Percentiles rank a stretch among this genome's conserved stretches.
These are phyloP conservation scores for Cornus controversa DNA, from an alignment of 148 eudicot genomes.

Conservation along the genomic window DNA sequence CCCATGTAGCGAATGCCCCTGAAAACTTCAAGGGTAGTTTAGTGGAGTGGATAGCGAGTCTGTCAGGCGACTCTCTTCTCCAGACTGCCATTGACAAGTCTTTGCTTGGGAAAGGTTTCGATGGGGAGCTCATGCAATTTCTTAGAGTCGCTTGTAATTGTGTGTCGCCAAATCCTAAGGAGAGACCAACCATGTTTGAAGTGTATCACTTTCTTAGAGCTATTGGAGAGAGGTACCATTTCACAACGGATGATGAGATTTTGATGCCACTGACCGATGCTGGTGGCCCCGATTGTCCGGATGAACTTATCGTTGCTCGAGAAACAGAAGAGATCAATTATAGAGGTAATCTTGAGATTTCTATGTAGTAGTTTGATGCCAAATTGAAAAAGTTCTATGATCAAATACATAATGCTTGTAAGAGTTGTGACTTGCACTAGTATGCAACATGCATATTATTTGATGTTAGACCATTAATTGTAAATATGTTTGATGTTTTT, in stretches of 20 bases:
- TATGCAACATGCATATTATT: too few relatives aligned
- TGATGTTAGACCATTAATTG: too few relatives aligned
- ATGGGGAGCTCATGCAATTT: slow-evolving; percentile 40
- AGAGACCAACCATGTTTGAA: slow-evolving; percentile 58
- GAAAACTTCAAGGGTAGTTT: slow-evolving; percentile 53
- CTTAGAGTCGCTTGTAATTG: slow-evolving; percentile 41
- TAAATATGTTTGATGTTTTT: too few relatives aligned
- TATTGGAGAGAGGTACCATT: slow-evolving; percentile 45
- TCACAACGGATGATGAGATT: slow-evolving; percentile 44
- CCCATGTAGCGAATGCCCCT: slow-evolving; percentile 32
- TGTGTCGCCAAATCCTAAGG: slow-evolving; percentile 34
- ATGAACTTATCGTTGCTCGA: slow-evolving; percentile 47
- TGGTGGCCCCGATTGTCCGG: slow-evolving; percentile 33
- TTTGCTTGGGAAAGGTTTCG: slow-evolving; percentile 30
- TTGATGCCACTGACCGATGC: slow-evolving; percentile 28
- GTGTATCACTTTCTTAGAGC: slow-evolving; percentile 46
- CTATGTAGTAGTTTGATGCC: slow-evolving; percentile 3
- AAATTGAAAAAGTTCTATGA: background rate
- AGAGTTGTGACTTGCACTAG: too few relatives aligned
- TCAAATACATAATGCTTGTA: background rate
- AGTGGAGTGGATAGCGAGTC: slow-evolving; percentile 38
- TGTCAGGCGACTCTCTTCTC: slow-evolving; percentile 22
- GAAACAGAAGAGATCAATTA: slow-evolving; percentile 19
- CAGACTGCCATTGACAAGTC: slow-evolving; percentile 35
- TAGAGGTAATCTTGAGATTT: background rate